phyloP scores from a whole-genome alignment of 306 rosid species.

The Dalbergia cultrata region DNA sequence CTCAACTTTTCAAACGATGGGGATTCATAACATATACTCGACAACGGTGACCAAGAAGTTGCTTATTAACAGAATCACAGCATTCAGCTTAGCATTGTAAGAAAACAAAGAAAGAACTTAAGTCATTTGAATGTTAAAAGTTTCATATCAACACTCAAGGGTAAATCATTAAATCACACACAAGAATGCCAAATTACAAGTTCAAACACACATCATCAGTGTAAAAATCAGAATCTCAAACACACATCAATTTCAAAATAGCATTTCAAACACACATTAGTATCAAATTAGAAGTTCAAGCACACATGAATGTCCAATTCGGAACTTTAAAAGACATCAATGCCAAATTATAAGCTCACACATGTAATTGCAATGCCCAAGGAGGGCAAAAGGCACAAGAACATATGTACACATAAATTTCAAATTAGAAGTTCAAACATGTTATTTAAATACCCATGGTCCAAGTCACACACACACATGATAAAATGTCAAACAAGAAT shows the following conservation, averaged over 20 bases:
- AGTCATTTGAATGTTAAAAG: background rate
- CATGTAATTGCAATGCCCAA: too few relatives aligned
- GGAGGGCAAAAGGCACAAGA: too few relatives aligned
- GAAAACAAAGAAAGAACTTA: background rate
- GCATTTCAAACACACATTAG: background rate
- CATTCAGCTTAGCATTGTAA: background rate
- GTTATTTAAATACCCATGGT: background rate
- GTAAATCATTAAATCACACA: background rate
- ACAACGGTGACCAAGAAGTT: background rate
- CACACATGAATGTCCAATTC: background rate
- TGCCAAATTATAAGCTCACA: background rate
- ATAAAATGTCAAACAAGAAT: background rate
- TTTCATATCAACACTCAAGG: background rate
- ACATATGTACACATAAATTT: too few relatives aligned
- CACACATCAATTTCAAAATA: background rate
- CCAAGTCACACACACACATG: background rate
- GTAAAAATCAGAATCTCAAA: background rate
- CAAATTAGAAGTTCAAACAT: background rate
- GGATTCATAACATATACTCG: background rate
- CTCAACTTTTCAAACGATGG: background rate
- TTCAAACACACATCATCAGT: background rate
- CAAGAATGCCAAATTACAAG: too few relatives aligned
- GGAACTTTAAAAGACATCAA: too few relatives aligned
- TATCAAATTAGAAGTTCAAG: background rate
- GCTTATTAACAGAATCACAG: background rate